phyloP scores from a whole-genome alignment of 495 filamentous ascomycete genomes.

The Pyrenopolyporus hunteri region DNA sequence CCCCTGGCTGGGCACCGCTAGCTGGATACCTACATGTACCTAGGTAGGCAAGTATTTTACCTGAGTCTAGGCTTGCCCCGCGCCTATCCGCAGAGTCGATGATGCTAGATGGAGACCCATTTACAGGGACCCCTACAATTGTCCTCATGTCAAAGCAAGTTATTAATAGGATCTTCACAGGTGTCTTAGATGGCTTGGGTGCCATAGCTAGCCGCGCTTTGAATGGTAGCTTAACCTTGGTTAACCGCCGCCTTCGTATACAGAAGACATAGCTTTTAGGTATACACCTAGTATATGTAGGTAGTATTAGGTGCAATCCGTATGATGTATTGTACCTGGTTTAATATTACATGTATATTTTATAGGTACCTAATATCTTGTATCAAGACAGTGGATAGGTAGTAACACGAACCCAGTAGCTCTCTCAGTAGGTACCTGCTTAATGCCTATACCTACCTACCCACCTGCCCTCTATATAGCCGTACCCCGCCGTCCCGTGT shows the following conservation, averaged over 20 bases:
- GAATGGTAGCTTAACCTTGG: constrained; percentile 24
- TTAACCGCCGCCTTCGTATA: constrained; percentile 9
- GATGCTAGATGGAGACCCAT: constrained; percentile 3
- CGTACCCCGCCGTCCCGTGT: too few relatives aligned
- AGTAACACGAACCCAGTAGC: too few relatives aligned
- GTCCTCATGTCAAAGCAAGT: constrained; percentile 19
- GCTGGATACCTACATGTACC: too few relatives aligned
- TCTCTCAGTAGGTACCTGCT: too few relatives aligned
- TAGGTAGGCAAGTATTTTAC: constrained; percentile 22
- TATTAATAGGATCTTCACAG: constrained; percentile 24
- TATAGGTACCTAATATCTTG: too few relatives aligned
- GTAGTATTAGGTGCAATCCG: not conserved
- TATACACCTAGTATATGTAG: not conserved
- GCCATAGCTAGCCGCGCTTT: constrained; percentile 26
- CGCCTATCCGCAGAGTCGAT: constrained; percentile 20
- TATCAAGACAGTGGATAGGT: too few relatives aligned
- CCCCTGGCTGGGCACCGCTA: too few relatives aligned
- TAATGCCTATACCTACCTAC: too few relatives aligned
- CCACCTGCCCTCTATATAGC: too few relatives aligned
- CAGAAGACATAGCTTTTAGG: not conserved
- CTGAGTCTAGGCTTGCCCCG: constrained; percentile 19
- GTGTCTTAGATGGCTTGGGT: not conserved
- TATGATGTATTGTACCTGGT: too few relatives aligned
- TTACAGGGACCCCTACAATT: not conserved
- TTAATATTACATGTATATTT: too few relatives aligned